Evolutionary conservation across 2,329 filamentous ascomycete genomes (phyloP).

Genomic region (Lanzia echinophila): DNA sequence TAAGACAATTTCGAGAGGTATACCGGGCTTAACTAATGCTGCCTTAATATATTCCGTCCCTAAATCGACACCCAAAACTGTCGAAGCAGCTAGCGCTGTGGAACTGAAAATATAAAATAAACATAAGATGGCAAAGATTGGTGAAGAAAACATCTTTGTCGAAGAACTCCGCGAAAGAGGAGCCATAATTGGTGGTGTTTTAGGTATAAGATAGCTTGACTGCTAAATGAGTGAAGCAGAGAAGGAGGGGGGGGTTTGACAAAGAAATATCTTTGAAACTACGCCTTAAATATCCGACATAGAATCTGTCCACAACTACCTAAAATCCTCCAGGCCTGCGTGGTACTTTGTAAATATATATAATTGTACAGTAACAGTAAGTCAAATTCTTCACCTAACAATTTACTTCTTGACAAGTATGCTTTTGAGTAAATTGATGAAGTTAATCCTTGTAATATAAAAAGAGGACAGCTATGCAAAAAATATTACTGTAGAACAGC

Average conservation of each 20-base stretch:
- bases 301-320: constrained; percentile 28
- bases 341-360: neutral
- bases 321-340: neutral
- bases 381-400: neutral
- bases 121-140: constrained; percentile 25
- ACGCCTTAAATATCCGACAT: constrained; percentile 18
- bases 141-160: constrained; percentile 21
- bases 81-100: constrained; percentile 41
- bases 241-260: neutral
- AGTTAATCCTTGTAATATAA: constrained; percentile 1
- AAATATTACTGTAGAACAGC: neutral
- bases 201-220: constrained; percentile 5
- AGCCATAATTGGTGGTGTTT: constrained; percentile 22
- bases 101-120: constrained; percentile 30
- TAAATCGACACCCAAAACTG: constrained; percentile 86
- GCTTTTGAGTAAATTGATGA: neutral
- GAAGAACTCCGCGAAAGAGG: constrained; percentile 13
- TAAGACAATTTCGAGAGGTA: constrained; percentile 93
- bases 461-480: constrained; percentile 11
- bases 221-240: constrained; percentile 28
- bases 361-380: neutral
- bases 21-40: constrained; percentile 89
- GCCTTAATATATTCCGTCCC: constrained; percentile 98
- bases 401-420: constrained; percentile 5
- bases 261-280: constrained; percentile 20